Conservation (phyloP, 441 rosid genomes). For the Gossypium lobatum region DNA sequence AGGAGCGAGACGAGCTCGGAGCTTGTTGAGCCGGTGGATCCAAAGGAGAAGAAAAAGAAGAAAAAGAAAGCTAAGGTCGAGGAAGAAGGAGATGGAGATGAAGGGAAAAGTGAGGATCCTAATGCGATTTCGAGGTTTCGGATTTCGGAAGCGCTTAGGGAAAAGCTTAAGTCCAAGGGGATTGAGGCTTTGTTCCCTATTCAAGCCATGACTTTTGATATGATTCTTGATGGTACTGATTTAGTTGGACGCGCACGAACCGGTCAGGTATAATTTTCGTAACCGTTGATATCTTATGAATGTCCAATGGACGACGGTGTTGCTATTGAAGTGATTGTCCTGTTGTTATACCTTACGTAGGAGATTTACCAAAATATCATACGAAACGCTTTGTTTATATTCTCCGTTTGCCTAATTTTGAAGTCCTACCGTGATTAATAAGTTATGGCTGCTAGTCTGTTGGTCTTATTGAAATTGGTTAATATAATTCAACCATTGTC, state of each 20-base stretch:
- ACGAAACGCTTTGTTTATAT: background rate
- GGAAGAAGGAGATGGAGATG: constrained; percentile 26
- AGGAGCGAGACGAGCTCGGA: constrained; percentile 74
- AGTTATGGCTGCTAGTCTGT: background rate
- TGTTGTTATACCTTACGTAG: background rate
- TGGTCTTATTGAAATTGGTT: background rate
- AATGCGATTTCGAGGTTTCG: constrained; percentile 62
- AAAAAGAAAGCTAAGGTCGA: constrained; percentile 44
- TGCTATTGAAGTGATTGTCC: background rate
- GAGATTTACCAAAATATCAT: background rate
- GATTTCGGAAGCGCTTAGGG: constrained; percentile 59
- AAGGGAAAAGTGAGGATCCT: constrained; percentile 44
- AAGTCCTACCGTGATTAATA: background rate
- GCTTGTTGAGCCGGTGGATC: constrained; percentile 46
- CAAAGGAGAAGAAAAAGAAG: constrained; percentile 17
- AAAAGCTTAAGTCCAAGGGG: constrained; percentile 65
- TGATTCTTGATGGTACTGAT: constrained; percentile 70
- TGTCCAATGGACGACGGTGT: background rate
- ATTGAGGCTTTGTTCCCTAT: constrained; percentile 82
- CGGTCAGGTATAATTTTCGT: constrained; percentile 56
- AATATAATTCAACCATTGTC: background rate
- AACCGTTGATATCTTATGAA: background rate
- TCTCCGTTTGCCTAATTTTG: background rate
- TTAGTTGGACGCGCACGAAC: constrained; percentile 57
- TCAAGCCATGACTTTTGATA: constrained; percentile 80